Evolutionary conservation across 169 alveolate genomes (phyloP).

Genomic region (Plasmodium malariae): DNA sequence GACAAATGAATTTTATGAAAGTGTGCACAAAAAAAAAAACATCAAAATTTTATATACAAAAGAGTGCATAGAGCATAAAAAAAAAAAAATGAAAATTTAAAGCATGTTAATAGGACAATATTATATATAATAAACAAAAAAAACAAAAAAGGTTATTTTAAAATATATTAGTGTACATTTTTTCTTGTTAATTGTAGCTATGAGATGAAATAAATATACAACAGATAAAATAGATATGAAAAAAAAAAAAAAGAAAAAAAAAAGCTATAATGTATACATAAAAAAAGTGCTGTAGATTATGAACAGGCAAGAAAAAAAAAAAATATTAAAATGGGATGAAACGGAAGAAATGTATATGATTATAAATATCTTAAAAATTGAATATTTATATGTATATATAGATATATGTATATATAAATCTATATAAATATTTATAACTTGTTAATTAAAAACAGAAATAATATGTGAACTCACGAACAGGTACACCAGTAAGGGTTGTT

Average conservation of each 20-base stretch:
- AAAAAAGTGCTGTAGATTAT: constrained; percentile 46
- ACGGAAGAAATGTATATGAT: constrained; percentile 5
- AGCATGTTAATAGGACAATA: constrained; percentile 44
- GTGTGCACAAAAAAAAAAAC: constrained; percentile 47
- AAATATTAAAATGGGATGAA: constrained; percentile 29
- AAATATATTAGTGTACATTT: constrained; percentile 26
- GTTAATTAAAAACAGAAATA: constrained; percentile 49
- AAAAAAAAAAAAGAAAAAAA: constrained; percentile 36
- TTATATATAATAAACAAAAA: constrained; percentile 13
- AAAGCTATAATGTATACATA: constrained; percentile 26
- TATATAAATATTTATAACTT: constrained; percentile 27
- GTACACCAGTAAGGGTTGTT: constrained; percentile 29
- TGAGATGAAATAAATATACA: constrained; percentile 25
- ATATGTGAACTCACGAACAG: constrained; percentile 48
- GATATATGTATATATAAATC: constrained; percentile 4
- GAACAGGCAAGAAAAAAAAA: constrained; percentile 23
- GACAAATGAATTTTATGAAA: constrained; percentile 17
- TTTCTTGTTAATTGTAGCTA: constrained; percentile 51
- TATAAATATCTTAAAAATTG: constrained; percentile 34
- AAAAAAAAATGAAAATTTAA: constrained; percentile 21
- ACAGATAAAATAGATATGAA: background rate
- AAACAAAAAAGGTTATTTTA: constrained; percentile 58
- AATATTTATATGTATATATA: too few species aligned
- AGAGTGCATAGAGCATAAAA: constrained; percentile 26
- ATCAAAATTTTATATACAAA: constrained; percentile 43